phyloP scores from a whole-genome alignment of 805 yeast genomes.

The Suhomyces prunicola region DNA sequence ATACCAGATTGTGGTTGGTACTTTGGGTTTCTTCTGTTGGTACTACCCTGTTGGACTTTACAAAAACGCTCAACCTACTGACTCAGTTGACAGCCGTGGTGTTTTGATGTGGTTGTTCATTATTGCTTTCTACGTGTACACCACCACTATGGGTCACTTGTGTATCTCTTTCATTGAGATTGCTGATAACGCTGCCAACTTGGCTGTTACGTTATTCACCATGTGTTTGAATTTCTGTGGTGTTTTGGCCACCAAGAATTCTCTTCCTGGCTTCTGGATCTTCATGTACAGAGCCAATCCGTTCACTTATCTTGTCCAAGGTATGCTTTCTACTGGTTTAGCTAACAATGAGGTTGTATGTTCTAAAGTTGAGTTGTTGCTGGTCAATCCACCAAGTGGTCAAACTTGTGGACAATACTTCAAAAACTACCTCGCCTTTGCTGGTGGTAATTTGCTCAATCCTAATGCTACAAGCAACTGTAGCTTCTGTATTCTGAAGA shows the following conservation, averaged over 20 bases:
- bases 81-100: slow-evolving; percentile 54
- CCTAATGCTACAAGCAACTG: slow-evolving; percentile 48
- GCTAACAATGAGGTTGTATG: slow-evolving; percentile 37
- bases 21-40: slow-evolving; percentile 58
- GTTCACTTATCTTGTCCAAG: slow-evolving; percentile 64
- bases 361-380: slow-evolving; percentile 23
- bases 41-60: slow-evolving; percentile 23
- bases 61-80: slow-evolving; percentile 51
- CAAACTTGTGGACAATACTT: slow-evolving; percentile 62
- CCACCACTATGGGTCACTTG: slow-evolving; percentile 57
- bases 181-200: slow-evolving; percentile 62
- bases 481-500: slow-evolving; percentile 49
- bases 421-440: slow-evolving; percentile 34
- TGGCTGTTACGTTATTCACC: slow-evolving; percentile 55
- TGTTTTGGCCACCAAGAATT: slow-evolving; percentile 56
- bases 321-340: slow-evolving; percentile 52
- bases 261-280: slow-evolving; percentile 81
- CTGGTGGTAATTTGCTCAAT: slow-evolving; percentile 57
- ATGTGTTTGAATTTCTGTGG: slow-evolving; percentile 74
- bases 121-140: slow-evolving; percentile 46
- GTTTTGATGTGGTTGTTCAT: slow-evolving; percentile 50
- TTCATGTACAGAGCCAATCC: slow-evolving; percentile 79
- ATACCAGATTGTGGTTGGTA: slow-evolving; percentile 58
- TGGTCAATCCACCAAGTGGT: slow-evolving; percentile 47
- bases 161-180: slow-evolving; percentile 57